phyloP scores from a whole-genome alignment of 2,329 filamentous ascomycete species.

The Penicillium sp. region DNA sequence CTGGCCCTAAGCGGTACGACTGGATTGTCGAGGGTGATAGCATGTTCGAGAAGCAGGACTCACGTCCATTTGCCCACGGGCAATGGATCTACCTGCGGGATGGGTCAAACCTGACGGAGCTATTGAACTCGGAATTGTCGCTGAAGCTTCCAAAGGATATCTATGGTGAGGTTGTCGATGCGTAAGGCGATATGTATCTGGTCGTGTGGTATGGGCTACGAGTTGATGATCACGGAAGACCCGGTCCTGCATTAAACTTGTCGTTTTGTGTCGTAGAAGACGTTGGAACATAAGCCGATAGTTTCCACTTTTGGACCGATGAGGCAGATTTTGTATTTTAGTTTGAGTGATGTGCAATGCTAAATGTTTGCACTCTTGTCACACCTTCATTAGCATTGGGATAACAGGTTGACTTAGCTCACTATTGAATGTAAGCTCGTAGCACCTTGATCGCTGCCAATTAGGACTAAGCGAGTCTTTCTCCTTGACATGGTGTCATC shows the following conservation, averaged over 20 bases:
- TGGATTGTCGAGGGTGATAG: conserved; percentile 74
- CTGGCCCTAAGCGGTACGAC: conserved; percentile 91
- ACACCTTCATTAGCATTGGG: background rate
- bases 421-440: background rate
- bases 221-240: background rate
- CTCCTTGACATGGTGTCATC: too few relatives aligned
- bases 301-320: background rate
- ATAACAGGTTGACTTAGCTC: background rate
- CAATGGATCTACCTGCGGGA: conserved; percentile 90
- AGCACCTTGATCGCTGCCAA: too few relatives aligned
- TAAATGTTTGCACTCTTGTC: background rate
- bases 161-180: conserved; percentile 32
- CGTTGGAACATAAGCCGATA: background rate
- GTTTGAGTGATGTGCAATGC: conserved; percentile 1
- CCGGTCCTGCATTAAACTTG: background rate
- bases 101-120: conserved; percentile 69
- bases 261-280: background rate
- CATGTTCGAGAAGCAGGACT: conserved; percentile 78
- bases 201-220: background rate
- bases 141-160: conserved; percentile 57
- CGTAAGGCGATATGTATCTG: background rate
- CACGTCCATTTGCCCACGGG: conserved; percentile 53
- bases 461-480: too few relatives aligned
- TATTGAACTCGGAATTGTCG: conserved; percentile 75
- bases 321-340: conserved; percentile 2